Base-by-base conservation (phyloP, 1,139 yeast species). In the Diutina sp. region DNA sequence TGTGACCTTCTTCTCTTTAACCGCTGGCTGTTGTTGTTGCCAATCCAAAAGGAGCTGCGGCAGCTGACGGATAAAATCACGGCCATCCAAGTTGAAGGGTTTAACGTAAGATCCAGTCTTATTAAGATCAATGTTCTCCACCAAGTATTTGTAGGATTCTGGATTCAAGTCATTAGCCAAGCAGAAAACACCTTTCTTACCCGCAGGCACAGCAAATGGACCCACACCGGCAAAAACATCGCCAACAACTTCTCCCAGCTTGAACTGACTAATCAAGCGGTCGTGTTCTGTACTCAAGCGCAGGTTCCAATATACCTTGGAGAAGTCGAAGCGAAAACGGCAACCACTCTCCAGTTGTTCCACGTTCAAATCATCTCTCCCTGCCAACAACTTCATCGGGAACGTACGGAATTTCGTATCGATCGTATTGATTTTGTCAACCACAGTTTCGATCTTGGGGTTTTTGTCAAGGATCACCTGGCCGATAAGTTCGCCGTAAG, bases 141-240 rank as follows among this genome's bases (percentile, higher is more conserved):
- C 69, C 70, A 95, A 76, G 63, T 87, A 86, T 61, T 81, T 80
- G 70, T 72, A 87, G 57, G 96, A 85, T 60, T 87, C 88, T 0
- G 98, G 98, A 65, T 95, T 95, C 66, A 95, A 76, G 68, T 95
- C 99, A 67, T 91, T 95, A 18, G 98, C 97, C 64, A 91, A 74
- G 0, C 89, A 96, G 57, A 91, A 69, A 3, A 84, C 88, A 21
- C 79, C 78, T 60, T 86, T 89, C 69, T 87, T 90, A 18, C 91
- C 99, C 0, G 97, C 97, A 0, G 99, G 99, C 0, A 93, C 83
- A 1, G 96, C 95, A 73, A 95, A 95, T 2, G 99, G 99, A 0
- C 99, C 99, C 2, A 95, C 99, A 46, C 99, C 99, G 0, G 97
- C 99, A 80, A 95, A 89, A 0, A 90, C 98, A 72, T 95, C 99